Evolutionary conservation across 1,139 yeast genomes (phyloP).

Genomic region (Protomyces arabidopsidicola): DNA sequence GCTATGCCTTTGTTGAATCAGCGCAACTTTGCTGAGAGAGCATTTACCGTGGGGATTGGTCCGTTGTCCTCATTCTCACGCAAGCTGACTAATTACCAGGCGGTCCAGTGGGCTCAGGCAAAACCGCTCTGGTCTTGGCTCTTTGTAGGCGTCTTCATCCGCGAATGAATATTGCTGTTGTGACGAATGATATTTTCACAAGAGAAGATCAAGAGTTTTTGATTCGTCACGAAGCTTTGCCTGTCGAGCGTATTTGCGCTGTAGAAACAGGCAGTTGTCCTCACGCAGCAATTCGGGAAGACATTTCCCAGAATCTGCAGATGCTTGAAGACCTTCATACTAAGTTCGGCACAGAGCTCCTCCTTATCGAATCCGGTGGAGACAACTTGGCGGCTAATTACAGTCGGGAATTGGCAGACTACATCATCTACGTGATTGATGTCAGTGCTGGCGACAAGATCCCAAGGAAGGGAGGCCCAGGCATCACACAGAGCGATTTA

Average conservation of each 20-base stretch:
- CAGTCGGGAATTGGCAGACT: slow-evolving; percentile 30
- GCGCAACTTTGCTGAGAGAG: slow-evolving; percentile 28
- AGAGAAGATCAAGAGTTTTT: slow-evolving; percentile 30
- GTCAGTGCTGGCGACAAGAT: slow-evolving; percentile 31
- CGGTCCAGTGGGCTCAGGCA: slow-evolving; percentile 31
- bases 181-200: slow-evolving; percentile 30
- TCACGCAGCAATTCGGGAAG: slow-evolving; percentile 31
- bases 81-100: neutral
- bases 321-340: slow-evolving; percentile 29
- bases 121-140: slow-evolving; percentile 29
- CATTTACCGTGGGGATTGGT: slow-evolving; percentile 30
- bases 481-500: slow-evolving; percentile 29
- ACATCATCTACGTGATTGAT: slow-evolving; percentile 30
- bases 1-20: slow-evolving; percentile 24
- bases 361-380: slow-evolving; percentile 30
- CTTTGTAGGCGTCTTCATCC: slow-evolving; percentile 26
- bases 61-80: neutral
- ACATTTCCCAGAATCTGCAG: slow-evolving; percentile 28
- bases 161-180: slow-evolving; percentile 25
- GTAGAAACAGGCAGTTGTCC: slow-evolving; percentile 31
- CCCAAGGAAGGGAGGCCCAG: slow-evolving; percentile 31
- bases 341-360: slow-evolving; percentile 27
- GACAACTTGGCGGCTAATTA: slow-evolving; percentile 31
- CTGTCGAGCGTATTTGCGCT: slow-evolving; percentile 28
- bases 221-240: slow-evolving; percentile 29